Evolutionary conservation across 1,284 basidiomycete genomes (phyloP), one percentile per base, ranked within the genome.

Genomic region (Fomitopsis schrenkii): DNA sequence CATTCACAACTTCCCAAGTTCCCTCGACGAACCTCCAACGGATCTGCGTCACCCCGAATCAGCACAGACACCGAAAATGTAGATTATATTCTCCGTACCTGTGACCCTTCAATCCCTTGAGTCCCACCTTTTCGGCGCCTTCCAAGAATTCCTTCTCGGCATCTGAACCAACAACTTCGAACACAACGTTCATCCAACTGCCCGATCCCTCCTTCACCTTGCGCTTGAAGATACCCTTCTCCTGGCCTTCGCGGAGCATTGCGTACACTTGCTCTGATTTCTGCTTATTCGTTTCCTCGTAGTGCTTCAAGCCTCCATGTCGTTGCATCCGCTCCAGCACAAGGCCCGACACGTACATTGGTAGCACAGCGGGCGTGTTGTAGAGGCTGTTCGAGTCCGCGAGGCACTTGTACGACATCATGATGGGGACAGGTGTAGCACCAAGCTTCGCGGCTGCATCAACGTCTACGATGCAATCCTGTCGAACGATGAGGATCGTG

Each of bases 141-240:
- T 83, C 80, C 65, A 97, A 74, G 73, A 97, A 97, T 65, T 78
- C 76, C 69, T 85, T 84, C 74, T 96, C 80, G 33, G 80, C 81
- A 5, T 83, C 90, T 52, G 85, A 86, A 0, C 86, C 89, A 15
- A 85, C 69, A 33, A 94, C 79, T 61, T 87, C 85, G 76, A 97
- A 98, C 0, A 93, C 90, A 14, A 94, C 83, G 72, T 98, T 98
- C 95, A 97, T 97, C 87, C 92, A 91, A 76, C 93, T 95, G 58
- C 88, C 83, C 48, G 89, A 87, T 2, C 84, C 87, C 65, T 85
- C 81, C 68, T 83, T 79, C 14, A 95, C 93, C 70, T 90, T 90
- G 45, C 81, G 73, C 66, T 77, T 83, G 67, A 93, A 83, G 54
- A 90, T 74, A 0, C 91, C 92, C 70, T 81, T 82, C 61, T 77